Percentiles rank a stretch among this genome's conserved stretches.
Conservation (phyloP, 2,329 filamentous ascomycete genomes). For the Botrytis fragariae region DNA sequence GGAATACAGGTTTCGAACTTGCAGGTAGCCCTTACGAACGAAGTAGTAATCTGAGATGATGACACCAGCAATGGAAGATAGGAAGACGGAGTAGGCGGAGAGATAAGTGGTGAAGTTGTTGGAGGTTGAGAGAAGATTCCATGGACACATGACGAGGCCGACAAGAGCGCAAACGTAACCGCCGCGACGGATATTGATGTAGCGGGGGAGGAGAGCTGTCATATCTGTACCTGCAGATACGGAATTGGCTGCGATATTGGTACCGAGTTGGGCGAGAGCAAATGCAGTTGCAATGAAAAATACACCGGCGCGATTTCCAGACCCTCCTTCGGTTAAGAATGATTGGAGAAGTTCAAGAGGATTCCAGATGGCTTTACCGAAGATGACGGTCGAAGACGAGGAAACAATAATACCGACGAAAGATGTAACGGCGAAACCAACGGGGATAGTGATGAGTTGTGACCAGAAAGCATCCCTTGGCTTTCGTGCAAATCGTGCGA, state of each 20-base stretch:
- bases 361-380: conserved; percentile 68
- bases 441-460: conserved; percentile 71
- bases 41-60: conserved; percentile 86
- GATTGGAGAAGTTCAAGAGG: conserved; percentile 64
- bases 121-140: conserved; percentile 68
- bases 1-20: conserved; percentile 76
- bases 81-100: conserved; percentile 87
- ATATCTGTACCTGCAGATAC: conserved; percentile 76
- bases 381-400: conserved; percentile 68
- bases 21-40: conserved; percentile 77
- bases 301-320: conserved; percentile 68
- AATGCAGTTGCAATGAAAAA: conserved; percentile 72
- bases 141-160: conserved; percentile 83
- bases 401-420: conserved; percentile 82
- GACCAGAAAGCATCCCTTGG: conserved; percentile 77
- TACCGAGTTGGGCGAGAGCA: conserved; percentile 77
- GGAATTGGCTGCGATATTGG: conserved; percentile 84
- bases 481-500: conserved; percentile 76
- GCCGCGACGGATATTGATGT: conserved; percentile 80
- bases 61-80: conserved; percentile 91
- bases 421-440: conserved; percentile 73
- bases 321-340: conserved; percentile 67
- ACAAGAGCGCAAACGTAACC: conserved; percentile 80
- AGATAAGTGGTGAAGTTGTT: conserved; percentile 92
- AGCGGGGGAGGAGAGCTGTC: conserved; percentile 76